Evolutionary conservation across 2,329 filamentous ascomycete genomes (phyloP).

Genomic region (Gnomoniopsis sp.): DNA sequence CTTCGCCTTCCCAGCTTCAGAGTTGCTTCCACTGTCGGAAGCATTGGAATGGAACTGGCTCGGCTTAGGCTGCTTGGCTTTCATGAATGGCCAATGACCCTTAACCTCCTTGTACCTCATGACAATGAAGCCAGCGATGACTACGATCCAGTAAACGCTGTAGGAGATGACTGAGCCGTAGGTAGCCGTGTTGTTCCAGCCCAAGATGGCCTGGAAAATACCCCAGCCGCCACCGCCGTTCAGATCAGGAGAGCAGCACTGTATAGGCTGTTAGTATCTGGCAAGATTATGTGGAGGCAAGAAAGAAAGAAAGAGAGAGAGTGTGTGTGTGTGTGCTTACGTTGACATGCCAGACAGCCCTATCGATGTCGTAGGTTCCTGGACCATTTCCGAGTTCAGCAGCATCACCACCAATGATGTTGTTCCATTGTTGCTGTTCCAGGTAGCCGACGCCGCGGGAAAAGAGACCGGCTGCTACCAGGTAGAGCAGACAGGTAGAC

Average conservation of each 20-base stretch:
- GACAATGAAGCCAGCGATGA: slow-evolving; percentile 52
- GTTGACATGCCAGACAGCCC: slow-evolving; percentile 69
- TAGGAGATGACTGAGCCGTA: slow-evolving; percentile 66
- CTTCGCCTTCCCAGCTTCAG: neutral
- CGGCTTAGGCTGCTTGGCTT: neutral
- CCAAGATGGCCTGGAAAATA: slow-evolving; percentile 69
- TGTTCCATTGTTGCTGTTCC: slow-evolving; percentile 63
- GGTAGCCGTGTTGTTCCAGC: slow-evolving; percentile 67
- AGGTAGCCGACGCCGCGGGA: slow-evolving; percentile 74
- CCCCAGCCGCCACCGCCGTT: slow-evolving; percentile 69
- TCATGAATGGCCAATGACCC: slow-evolving; percentile 15
- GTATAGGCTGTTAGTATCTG: neutral
- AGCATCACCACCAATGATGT: slow-evolving; percentile 46
- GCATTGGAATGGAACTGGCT: neutral
- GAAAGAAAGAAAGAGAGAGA: slow-evolving; percentile 7
- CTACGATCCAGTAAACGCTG: slow-evolving; percentile 64
- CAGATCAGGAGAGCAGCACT: slow-evolving; percentile 61
- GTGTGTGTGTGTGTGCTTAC: slow-evolving; percentile 30
- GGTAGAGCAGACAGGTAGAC: slow-evolving; percentile 79
- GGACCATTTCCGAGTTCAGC: slow-evolving; percentile 60
- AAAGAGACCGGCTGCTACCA: slow-evolving; percentile 79
- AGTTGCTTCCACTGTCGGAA: neutral
- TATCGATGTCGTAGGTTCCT: slow-evolving; percentile 64
- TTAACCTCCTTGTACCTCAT: slow-evolving; percentile 51
- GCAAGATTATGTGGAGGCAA: slow-evolving; percentile 14